Base-by-base conservation (phyloP, 2,329 filamentous ascomycete species). In the Cercospora brassicicola region DNA sequence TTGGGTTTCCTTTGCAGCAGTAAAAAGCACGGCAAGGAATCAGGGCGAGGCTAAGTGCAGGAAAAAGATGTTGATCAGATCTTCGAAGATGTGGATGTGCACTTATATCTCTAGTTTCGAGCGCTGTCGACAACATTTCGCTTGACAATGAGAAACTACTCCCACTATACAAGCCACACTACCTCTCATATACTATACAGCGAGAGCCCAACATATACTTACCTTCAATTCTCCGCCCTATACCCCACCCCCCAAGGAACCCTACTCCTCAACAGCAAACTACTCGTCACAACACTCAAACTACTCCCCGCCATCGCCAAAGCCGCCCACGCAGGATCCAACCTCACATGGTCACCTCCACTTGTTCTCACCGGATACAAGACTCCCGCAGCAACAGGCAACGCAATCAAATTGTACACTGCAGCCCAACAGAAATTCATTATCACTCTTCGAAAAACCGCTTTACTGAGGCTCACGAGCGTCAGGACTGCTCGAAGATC, bases 1-100 rank as follows among this genome's bases (percentile, higher is more conserved):
- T 92, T 68, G 88, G 89, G 0, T 93, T 93, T 76, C 78, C 76
- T 13, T 51, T 74, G 57, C 59, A 72, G 67, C 53, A 67, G 62
- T 69, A 62, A 20, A 4, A 51, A 23, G 9, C 36, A 7, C 6
- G 18, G 18, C 18, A 20, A 20, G 18, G 18, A 20, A 20, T 20
- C 18, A 20, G 18, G 18, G 18, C 18, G 18, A 20, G 18, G 18
- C 18, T 20, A 20, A 20, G 18, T 20, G 18, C 18, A 20, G 18
- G 18, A 20, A 20, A 20, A 20, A 20, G 18, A 20, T 20, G 18
- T 20, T 20, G 18, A 20, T 20, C 18, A 20, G 18, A 20, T 20
- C 18, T 20, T 20, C 18, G 18, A 20, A 20, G 18, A 20, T 20
- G 18, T 20, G 18, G 18, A 20, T 20, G 18, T 20, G 18, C 18